Evolutionary conservation across 2,329 filamentous ascomycete species (phyloP).

Genomic region (Nigrospora sphaerica): DNA sequence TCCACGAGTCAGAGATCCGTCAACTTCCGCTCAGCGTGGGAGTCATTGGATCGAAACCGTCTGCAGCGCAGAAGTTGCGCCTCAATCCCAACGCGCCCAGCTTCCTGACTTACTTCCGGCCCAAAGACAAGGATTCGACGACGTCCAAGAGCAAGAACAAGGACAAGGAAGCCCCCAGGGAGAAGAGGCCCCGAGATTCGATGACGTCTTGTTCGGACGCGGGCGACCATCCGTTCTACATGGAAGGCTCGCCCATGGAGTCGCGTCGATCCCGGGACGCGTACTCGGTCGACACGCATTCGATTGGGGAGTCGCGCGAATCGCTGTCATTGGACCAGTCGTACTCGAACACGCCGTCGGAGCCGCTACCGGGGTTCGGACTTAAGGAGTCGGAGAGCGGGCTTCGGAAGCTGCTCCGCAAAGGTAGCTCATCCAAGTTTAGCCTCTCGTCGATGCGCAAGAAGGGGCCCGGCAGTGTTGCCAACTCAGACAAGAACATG

Average conservation of each 20-base stretch:
- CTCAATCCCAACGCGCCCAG: conserved; percentile 86
- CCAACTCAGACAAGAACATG: conserved; percentile 49
- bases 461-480: conserved; percentile 50
- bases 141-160: conserved; percentile 28
- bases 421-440: conserved; percentile 60
- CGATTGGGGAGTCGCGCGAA: conserved; percentile 53
- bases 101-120: conserved; percentile 67
- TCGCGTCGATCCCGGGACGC: conserved; percentile 49
- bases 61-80: conserved; percentile 39
- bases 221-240: conserved; percentile 19
- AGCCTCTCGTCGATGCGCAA: conserved; percentile 50
- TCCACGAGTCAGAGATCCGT: conserved; percentile 49
- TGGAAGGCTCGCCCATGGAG: conserved; percentile 43
- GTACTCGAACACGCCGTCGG: conserved; percentile 50
- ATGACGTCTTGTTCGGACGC: conserved; percentile 31
- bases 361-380: conserved; percentile 34
- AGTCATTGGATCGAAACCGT: conserved; percentile 74
- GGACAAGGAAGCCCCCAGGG: conserved; percentile 30
- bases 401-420: conserved; percentile 54
- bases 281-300: conserved; percentile 51
- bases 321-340: conserved; percentile 49
- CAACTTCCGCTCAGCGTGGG: conserved; percentile 52
- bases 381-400: conserved; percentile 49
- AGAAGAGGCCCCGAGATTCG: conserved; percentile 30
- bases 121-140: conserved; percentile 18